Conservation (phyloP, 495 filamentous ascomycete genomes). For the Pyrenula aspistea region DNA sequence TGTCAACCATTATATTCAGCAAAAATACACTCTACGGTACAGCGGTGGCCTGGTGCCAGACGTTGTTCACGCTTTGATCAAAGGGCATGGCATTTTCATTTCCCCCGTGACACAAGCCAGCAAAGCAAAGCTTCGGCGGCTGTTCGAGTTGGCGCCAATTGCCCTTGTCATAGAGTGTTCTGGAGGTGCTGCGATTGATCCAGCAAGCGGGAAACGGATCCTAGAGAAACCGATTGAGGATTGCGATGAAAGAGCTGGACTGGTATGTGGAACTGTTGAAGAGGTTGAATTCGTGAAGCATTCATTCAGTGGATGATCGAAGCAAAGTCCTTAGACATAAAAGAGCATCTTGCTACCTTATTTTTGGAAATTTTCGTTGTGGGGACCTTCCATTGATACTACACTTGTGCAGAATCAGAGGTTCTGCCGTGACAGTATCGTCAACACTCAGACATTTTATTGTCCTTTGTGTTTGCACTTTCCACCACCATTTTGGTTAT, state of each 20-base stretch:
- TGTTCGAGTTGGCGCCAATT: slow-evolving; percentile 38
- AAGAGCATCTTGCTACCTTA: no score
- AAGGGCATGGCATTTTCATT: slow-evolving; percentile 39
- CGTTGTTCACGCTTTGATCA: slow-evolving; percentile 35
- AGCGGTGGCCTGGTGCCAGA: slow-evolving; percentile 41
- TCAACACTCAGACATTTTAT: no score
- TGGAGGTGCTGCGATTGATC: slow-evolving; percentile 32
- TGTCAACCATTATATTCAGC: slow-evolving; percentile 23
- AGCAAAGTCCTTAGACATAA: no score
- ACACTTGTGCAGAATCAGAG: no score
- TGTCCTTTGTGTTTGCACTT: no score
- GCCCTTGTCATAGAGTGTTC: slow-evolving; percentile 40
- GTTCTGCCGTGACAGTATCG: no score
- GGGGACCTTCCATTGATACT: no score
- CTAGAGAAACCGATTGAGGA: slow-evolving; percentile 20
- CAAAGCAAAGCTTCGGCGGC: slow-evolving; percentile 34
- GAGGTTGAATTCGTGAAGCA: slow-evolving; percentile 28
- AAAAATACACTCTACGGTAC: slow-evolving; percentile 37
- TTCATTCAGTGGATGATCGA: no score
- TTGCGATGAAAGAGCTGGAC: slow-evolving; percentile 31
- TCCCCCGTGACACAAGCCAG: slow-evolving; percentile 30
- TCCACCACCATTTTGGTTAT: no score
- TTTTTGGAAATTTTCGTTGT: no score
- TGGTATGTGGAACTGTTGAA: slow-evolving; percentile 33
- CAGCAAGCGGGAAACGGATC: slow-evolving; percentile 22